phyloP scores from a whole-genome alignment of 768 basidiomycete genomes.

The Serendipita indica region DNA sequence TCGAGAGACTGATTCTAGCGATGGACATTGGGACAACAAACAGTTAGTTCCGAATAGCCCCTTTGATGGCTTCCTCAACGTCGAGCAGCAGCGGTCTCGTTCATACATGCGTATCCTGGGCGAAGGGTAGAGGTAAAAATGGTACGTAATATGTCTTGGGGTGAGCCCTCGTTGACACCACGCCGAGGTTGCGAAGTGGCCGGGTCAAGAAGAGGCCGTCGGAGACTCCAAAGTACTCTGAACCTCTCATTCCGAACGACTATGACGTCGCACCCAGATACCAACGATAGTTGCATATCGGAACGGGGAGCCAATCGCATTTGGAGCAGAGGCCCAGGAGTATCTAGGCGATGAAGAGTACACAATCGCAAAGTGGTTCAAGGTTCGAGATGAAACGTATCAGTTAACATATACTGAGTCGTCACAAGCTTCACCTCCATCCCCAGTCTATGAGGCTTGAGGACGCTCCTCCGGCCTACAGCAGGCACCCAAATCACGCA shows the following conservation, averaged over 20 bases:
- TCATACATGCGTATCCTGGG: not conserved
- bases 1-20: not conserved
- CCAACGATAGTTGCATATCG: slow-evolving; percentile 7
- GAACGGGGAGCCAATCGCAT: not conserved
- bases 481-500: not conserved
- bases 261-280: not conserved
- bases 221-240: not conserved
- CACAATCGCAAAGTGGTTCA: slow-evolving; percentile 10
- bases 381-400: not conserved
- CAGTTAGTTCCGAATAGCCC: not conserved
- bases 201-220: slow-evolving; percentile 7
- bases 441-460: slow-evolving; percentile 4
- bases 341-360: not conserved
- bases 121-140: not conserved
- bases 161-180: not conserved
- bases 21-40: not conserved
- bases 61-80: not conserved
- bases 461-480: not conserved
- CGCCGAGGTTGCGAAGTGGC: slow-evolving; percentile 8
- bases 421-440: slow-evolving; percentile 8
- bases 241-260: not conserved
- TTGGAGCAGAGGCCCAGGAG: slow-evolving; percentile 9
- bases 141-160: not conserved
- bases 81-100: not conserved
- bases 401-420: not conserved